Base-by-base conservation (phyloP, 73 alveolate genomes). In the Durusdinium trenchii region DNA sequence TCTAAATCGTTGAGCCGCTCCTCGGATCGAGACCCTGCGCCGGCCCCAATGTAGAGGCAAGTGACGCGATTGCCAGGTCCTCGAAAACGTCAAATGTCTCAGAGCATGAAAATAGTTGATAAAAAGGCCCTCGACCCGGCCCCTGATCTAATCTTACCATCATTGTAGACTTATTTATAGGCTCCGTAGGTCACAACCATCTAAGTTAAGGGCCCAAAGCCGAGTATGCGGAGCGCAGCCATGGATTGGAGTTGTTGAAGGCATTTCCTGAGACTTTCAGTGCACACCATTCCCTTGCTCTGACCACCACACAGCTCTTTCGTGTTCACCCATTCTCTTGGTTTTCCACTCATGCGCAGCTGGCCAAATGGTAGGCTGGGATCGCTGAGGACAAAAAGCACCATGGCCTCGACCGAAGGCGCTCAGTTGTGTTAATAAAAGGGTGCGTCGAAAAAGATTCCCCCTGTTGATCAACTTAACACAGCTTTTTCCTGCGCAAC, bases 321-420 rank as follows among this genome's bases (percentile, higher is more conserved):
- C 30, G 26, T n/a, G 16, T 71, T 32, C 35, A 3, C 12, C 43
- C 52, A 18, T 3, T 51, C 51, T 73, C 36, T 40, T 35, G 85
- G 38, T 40, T 38, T 73, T 36, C 85, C 1, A 40, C 95, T 83
- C 95, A 87, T 87, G 32, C 95, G 50, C 6, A 91, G 86, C 54
- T 91, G 98, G 14, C 98, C 98, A 45, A 91, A 91, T 3, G 98
- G 98, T 40, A 91, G 57, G 52, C 76, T 46, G 48, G 89, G 93
- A 36, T 94, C 99, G 84, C 99, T 94, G 50, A 94, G 83, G 42
- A 94, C 99, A 52, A 73, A 94, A 48, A 94, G 99, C 64, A 94
- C 99, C 99, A 94, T 91, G 90, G 98, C 98, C 98, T 91, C 26
- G 18, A 36, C 7, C 40, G 73, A 75, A 67, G 42, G 32, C 43